Percentiles rank a stretch among this genome's conserved stretches.
Evolutionary conservation across 306 rosid species (phyloP).

Genomic region (Betula pendula): DNA sequence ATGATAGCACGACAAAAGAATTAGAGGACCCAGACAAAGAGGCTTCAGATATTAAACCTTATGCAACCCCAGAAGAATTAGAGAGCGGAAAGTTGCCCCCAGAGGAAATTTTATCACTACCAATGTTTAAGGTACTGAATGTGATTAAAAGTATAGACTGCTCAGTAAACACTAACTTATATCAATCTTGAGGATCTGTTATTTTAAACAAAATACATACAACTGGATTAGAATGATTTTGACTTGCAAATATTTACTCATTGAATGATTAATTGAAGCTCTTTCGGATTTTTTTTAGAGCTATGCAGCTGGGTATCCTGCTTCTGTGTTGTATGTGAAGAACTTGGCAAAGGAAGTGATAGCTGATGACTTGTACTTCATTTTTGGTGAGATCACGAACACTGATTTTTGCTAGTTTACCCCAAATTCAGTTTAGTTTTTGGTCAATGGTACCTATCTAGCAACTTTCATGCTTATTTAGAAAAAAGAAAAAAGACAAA

Average conservation of each 20-base stretch:
- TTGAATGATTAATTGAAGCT: constrained; percentile 13
- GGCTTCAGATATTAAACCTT: constrained; percentile 44
- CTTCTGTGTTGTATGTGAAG: constrained; percentile 85
- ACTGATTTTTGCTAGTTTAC: neutral
- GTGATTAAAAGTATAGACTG: neutral
- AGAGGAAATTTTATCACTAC: constrained; percentile 87
- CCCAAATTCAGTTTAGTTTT: constrained; percentile 3
- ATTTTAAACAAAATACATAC: neutral
- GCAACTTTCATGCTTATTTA: constrained; percentile 16
- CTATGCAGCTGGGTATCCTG: constrained; percentile 81
- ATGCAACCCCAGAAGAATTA: constrained; percentile 69
- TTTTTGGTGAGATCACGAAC: constrained; percentile 70
- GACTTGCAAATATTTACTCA: constrained; percentile 16
- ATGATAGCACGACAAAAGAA: constrained; percentile 42
- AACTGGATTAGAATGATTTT: constrained; percentile 7
- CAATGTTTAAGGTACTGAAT: constrained; percentile 83
- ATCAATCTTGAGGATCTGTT: neutral
- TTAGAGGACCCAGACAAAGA: constrained; percentile 55
- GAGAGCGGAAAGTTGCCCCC: constrained; percentile 79
- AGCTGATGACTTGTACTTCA: constrained; percentile 69
- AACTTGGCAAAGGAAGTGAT: constrained; percentile 91
- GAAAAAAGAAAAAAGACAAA: no score
- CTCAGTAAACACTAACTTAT: neutral
- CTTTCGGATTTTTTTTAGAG: constrained; percentile 60
- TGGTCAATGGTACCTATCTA: neutral